These are phyloP conservation scores for Flagelloscypha sp. DNA, from an alignment of 768 basidiomycete genomes.

Conservation along the genomic window DNA sequence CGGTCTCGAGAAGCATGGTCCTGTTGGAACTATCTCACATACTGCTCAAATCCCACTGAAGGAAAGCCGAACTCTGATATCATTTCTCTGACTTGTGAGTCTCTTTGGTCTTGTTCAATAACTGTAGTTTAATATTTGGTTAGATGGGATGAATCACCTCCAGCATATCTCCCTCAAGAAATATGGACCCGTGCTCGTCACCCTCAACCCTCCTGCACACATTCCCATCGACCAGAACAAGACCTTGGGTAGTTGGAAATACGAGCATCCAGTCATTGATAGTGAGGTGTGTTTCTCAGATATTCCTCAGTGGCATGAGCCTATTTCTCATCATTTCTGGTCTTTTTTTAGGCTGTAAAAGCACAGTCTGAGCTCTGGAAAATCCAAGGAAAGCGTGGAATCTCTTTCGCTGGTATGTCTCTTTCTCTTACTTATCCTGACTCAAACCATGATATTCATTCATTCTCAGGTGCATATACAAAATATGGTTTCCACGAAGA, in stretches of 20 bases:
- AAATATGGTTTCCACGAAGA: slow-evolving; percentile 82
- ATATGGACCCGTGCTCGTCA: slow-evolving; percentile 60
- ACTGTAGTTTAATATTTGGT: background rate
- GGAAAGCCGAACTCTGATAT: slow-evolving; percentile 43
- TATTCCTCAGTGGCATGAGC: background rate
- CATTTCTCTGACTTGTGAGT: slow-evolving; percentile 58
- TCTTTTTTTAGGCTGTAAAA: slow-evolving; percentile 33
- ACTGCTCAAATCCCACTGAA: no score
- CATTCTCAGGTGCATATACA: slow-evolving; percentile 61
- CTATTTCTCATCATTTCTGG: background rate
- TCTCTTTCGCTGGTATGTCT: slow-evolving; percentile 57
- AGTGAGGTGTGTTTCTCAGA: slow-evolving; percentile 28
- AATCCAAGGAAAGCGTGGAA: slow-evolving; percentile 56
- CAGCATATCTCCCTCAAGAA: slow-evolving; percentile 50
- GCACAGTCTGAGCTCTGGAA: slow-evolving; percentile 43
- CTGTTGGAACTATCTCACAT: slow-evolving; percentile 74
- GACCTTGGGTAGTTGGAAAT: slow-evolving; percentile 44
- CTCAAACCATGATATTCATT: no score
- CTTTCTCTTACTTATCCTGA: no score
- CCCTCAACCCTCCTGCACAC: slow-evolving; percentile 53
- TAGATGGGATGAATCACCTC: slow-evolving; percentile 71
- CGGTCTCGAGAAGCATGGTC: slow-evolving; percentile 54
- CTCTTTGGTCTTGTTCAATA: background rate
- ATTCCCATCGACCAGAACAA: slow-evolving; percentile 43
- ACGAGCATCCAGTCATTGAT: slow-evolving; percentile 66